Percentiles rank a stretch among this genome's conserved stretches.
Conservation (phyloP, 805 yeast species). For the Metschnikowia chrysomelidarum region DNA sequence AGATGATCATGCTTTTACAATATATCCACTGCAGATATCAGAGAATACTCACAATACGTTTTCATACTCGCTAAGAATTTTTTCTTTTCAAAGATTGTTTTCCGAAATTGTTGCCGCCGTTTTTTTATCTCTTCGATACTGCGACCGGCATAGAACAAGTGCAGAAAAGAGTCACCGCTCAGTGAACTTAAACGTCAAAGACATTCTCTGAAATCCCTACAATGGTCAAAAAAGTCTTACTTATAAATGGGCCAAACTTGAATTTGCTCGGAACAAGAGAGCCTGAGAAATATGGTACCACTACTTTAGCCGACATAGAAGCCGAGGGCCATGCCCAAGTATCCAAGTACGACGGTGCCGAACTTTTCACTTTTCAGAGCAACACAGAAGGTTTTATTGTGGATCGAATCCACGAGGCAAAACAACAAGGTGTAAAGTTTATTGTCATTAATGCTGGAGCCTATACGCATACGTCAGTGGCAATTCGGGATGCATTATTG, state of each 20-base stretch:
- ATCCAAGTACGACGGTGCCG: conserved; percentile 30
- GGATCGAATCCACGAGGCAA: conserved; percentile 48
- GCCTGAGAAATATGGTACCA: conserved; percentile 51
- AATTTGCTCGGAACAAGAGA: conserved; percentile 43
- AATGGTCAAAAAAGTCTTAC: conserved; percentile 43
- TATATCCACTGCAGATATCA: too few relatives aligned
- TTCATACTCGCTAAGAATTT: too few relatives aligned
- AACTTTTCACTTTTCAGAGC: conserved; percentile 37
- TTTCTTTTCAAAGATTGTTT: too few relatives aligned
- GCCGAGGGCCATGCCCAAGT: conserved; percentile 34
- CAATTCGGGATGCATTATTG: conserved; percentile 48
- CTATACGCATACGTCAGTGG: conserved; percentile 51
- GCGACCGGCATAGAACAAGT: too few relatives aligned
- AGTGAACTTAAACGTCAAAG: too few relatives aligned
- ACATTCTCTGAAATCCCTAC: not conserved
- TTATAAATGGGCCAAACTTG: conserved; percentile 50
- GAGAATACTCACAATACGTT: too few relatives aligned
- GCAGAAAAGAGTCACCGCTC: too few relatives aligned
- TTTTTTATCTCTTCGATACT: too few relatives aligned
- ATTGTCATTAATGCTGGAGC: conserved; percentile 53
- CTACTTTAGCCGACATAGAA: conserved; percentile 44
- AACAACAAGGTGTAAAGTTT: conserved; percentile 40
- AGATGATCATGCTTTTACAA: too few relatives aligned
- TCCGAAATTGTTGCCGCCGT: too few relatives aligned
- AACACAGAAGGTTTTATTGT: conserved; percentile 48